Evolutionary conservation across 129 eudicot genomes (phyloP).

Genomic region (Helianthus annuus): DNA sequence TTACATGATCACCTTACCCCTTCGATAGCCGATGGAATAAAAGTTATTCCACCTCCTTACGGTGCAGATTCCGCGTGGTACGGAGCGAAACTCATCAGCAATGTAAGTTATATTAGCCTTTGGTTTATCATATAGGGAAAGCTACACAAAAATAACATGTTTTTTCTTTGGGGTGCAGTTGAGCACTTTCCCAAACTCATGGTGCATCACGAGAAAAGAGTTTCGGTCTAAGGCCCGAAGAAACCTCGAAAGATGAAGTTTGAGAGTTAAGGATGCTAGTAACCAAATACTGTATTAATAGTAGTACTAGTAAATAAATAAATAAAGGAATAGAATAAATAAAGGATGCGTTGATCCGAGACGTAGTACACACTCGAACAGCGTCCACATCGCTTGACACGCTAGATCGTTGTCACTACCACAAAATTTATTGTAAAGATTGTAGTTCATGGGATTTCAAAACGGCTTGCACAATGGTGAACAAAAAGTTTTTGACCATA

Average conservation of each 20-base stretch:
- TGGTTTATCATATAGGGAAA: neutral
- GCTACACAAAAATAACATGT: neutral
- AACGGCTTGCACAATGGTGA: too few relatives aligned
- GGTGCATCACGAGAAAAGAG: constrained; percentile 82
- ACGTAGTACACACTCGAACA: too few relatives aligned
- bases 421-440: too few relatives aligned
- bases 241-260: constrained; percentile 41
- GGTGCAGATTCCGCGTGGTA: constrained; percentile 12
- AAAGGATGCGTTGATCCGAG: too few relatives aligned
- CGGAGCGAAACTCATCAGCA: constrained; percentile 13
- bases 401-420: too few relatives aligned
- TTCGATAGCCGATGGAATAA: neutral
- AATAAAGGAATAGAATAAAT: neutral
- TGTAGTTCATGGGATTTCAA: too few relatives aligned
- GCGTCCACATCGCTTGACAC: too few relatives aligned
- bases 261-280: neutral
- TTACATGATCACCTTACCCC: neutral
- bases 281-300: neutral
- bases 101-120: neutral
- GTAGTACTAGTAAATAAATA: neutral
- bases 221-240: constrained; percentile 54
- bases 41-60: constrained; percentile 9
- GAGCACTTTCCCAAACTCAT: constrained; percentile 84
- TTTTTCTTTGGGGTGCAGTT: constrained; percentile 41
- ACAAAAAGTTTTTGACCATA: too few relatives aligned